Conservation (phyloP, 768 basidiomycete species). For the Suillus clintonianus region DNA sequence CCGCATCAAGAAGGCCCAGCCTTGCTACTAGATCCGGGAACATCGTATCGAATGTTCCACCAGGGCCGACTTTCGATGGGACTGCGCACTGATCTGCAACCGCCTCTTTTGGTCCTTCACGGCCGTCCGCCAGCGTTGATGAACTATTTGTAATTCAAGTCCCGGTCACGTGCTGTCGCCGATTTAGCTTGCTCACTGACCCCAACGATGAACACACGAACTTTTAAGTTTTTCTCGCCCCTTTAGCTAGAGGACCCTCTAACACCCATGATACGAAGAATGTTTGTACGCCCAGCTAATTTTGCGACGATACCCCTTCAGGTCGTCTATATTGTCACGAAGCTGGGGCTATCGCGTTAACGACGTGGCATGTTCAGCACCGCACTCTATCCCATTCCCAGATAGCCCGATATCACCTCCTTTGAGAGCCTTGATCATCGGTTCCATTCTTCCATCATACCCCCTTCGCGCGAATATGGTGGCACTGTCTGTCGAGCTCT, state of each 20-base stretch:
- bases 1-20: conserved; percentile 8
- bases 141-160: conserved; percentile 17
- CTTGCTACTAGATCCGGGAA: conserved; percentile 10
- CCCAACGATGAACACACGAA: conserved; percentile 22
- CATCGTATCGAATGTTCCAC: conserved; percentile 11
- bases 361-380: not conserved
- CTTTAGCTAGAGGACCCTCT: not conserved
- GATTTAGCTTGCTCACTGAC: conserved; percentile 17
- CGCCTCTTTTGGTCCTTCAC: conserved; percentile 9
- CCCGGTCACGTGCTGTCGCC: conserved; percentile 2
- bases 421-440: not conserved
- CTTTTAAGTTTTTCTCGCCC: not conserved
- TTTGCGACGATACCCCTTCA: not conserved
- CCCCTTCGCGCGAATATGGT: not conserved
- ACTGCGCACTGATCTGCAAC: conserved; percentile 1
- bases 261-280: not conserved
- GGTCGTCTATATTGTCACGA: not conserved
- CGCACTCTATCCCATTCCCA: not conserved
- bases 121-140: conserved; percentile 15
- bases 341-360: not conserved
- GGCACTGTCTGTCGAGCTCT: not conserved
- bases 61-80: conserved; percentile 16
- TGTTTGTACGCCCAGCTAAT: not conserved
- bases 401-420: not conserved
- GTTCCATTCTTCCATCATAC: not conserved